Base-by-base conservation (phyloP, 2,329 filamentous ascomycete genomes). In the Pseudogymnoascus sp. region DNA sequence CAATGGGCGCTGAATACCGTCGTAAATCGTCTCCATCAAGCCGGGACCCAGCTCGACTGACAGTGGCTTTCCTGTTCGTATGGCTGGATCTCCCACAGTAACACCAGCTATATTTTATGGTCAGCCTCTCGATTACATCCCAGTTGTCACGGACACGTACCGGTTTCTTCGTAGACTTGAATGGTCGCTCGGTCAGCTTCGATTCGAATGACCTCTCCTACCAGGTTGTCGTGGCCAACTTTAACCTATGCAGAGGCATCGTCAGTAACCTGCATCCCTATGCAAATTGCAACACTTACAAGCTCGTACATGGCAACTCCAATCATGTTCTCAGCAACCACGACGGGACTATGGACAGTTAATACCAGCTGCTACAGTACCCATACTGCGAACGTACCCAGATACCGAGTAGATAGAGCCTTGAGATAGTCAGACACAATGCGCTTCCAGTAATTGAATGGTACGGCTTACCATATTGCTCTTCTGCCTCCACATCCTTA, bases 291-390 rank as follows among this genome's bases (percentile, higher is more conserved):
- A n/a, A 10, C n/a, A 56, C 50, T 71, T 82, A 92, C 92, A 81
- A 99, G 83, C 81, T 99, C 94, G 86, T 97, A 97, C 94, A 99
- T 99, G 77, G 94, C 92, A 84, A 94, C 94, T 77, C 94, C 94
- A 74, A 93, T 91, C 92, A 99, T 96, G 78, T 97, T 88, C 81
- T 97, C 93, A 75, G 93, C 94, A 71, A 99, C 85, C 72, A 99
- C 88, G 82, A 99, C 94, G 74, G 94, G 94, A 70, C 90, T 88
- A 68, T 42, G 18, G 16, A 62, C n/a, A n/a, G 60, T 70, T 50
- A 72, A 67, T 65, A 64, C 62, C 64, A 60, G 38, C 28, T 35
- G 38, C 25, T 14, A 50, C 12, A 35, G 62, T 44, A 11, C 61
- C 23, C 62, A 44, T 53, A 42, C 61, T 33, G 60, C 38, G 50